A percentile compares a stretch with the other conserved stretches of the same genome.
These are phyloP conservation scores for Phytophthora sansomeana DNA, from an alignment of 352 stramenopile species.

Conservation along the genomic window DNA sequence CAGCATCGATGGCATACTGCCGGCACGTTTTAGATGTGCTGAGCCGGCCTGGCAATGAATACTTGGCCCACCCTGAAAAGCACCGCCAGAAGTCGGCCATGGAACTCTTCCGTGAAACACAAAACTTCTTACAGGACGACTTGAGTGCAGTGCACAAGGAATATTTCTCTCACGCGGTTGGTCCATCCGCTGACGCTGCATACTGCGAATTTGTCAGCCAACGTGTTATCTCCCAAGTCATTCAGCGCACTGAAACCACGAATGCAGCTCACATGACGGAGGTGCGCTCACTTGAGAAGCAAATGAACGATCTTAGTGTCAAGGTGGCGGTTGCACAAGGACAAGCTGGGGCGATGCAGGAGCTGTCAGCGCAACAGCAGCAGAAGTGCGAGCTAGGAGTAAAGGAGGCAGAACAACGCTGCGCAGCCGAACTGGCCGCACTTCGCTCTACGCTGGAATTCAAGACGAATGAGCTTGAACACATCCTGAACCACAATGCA, in stretches of 20 bases:
- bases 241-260: conserved; percentile 78
- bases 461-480: conserved; percentile 89
- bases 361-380: conserved; percentile 77
- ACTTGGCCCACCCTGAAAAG: conserved; percentile 41
- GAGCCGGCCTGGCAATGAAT: conserved; percentile 45
- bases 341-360: conserved; percentile 84
- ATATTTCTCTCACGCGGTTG: conserved; percentile 70
- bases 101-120: conserved; percentile 78
- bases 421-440: conserved; percentile 65
- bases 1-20: conserved; percentile 87
- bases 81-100: conserved; percentile 70
- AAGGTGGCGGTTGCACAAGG: conserved; percentile 84
- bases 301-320: conserved; percentile 85
- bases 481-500: conserved; percentile 89
- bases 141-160: conserved; percentile 59
- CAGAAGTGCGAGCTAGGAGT: conserved; percentile 82
- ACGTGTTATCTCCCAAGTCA: conserved; percentile 71
- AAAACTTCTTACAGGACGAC: conserved; percentile 65
- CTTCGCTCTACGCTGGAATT: conserved; percentile 82
- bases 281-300: conserved; percentile 76
- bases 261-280: conserved; percentile 83
- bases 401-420: conserved; percentile 81
- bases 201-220: conserved; percentile 90
- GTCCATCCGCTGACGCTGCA: conserved; percentile 79
- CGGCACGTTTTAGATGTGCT: conserved; percentile 65